phyloP scores from a whole-genome alignment of 2,329 filamentous ascomycete species.

The Penicillium sclerotiorum region DNA sequence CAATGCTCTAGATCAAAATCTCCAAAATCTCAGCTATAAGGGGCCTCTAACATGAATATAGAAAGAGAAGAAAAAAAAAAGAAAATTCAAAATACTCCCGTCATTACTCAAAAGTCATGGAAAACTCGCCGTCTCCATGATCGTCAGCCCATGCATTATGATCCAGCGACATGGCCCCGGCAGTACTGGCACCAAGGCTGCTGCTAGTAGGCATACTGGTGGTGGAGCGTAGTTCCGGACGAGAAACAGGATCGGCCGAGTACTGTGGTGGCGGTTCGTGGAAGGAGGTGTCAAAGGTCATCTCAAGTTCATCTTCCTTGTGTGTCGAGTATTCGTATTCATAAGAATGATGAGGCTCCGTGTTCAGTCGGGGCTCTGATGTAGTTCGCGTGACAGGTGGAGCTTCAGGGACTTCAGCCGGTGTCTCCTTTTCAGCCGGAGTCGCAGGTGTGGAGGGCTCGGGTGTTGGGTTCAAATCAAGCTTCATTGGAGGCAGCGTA shows the following conservation, averaged over 20 bases:
- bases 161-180: constrained; percentile 38
- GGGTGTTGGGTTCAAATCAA: constrained; percentile 56
- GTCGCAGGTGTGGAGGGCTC: constrained; percentile 13
- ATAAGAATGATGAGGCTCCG: neutral
- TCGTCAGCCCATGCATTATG: constrained; percentile 74
- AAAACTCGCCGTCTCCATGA: constrained; percentile 74
- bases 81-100: neutral
- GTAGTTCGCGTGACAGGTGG: constrained; percentile 22
- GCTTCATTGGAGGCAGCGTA: constrained; percentile 86
- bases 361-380: constrained; percentile 20
- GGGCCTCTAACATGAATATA: neutral
- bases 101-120: constrained; percentile 75
- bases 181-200: constrained; percentile 2
- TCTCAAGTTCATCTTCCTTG: constrained; percentile 53
- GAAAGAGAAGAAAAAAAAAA: neutral
- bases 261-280: constrained; percentile 39
- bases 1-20: neutral
- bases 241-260: constrained; percentile 13
- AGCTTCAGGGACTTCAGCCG: constrained; percentile 34
- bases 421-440: constrained; percentile 30
- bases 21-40: neutral
- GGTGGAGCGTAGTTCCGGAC: constrained; percentile 35
- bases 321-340: constrained; percentile 12
- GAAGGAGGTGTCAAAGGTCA: constrained; percentile 72
- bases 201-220: constrained; percentile 32